Conservation (phyloP, 352 stramenopile genomes). For the Thraustochytrium sp. region DNA sequence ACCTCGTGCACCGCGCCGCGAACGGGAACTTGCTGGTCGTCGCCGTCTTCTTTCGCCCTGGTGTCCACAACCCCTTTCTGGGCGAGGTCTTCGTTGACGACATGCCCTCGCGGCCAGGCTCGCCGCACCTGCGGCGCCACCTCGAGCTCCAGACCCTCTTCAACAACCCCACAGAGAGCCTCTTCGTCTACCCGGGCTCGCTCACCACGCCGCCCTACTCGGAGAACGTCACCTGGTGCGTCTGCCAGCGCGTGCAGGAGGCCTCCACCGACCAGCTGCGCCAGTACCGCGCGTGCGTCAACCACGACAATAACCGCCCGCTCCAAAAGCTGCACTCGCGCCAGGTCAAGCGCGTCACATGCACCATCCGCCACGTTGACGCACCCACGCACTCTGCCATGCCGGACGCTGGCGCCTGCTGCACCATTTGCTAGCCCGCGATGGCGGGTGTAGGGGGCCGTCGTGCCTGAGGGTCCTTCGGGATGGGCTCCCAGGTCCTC, state of each 20-base stretch:
- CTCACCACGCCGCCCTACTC: constrained; percentile 67
- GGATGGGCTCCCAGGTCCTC: no score
- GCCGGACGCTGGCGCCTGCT: no score
- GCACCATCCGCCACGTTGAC: no score
- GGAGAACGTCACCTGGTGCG: constrained; percentile 65
- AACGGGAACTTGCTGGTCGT: constrained; percentile 60
- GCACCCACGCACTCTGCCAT: no score
- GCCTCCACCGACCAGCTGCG: constrained; percentile 58
- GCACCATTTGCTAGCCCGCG: no score
- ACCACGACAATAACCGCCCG: constrained; percentile 56
- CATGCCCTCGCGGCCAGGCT: no score
- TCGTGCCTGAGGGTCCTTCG: no score
- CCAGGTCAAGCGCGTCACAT: no score
- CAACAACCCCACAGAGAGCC: constrained; percentile 51
- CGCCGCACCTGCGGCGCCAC: no score
- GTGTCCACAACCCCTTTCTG: constrained; percentile 57
- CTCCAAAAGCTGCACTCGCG: constrained; percentile 53
- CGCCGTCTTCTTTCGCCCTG: constrained; percentile 60
- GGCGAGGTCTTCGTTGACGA: constrained; percentile 64
- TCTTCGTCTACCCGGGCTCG: constrained; percentile 62
- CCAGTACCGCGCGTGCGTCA: constrained; percentile 55
- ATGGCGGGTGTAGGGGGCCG: no score
- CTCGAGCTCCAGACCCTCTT: constrained; percentile 54
- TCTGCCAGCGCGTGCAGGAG: constrained; percentile 57
- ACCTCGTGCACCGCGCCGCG: constrained; percentile 62